phyloP scores from a whole-genome alignment of 75 land plant genomes.

The Pseudotsuga menziesii region DNA sequence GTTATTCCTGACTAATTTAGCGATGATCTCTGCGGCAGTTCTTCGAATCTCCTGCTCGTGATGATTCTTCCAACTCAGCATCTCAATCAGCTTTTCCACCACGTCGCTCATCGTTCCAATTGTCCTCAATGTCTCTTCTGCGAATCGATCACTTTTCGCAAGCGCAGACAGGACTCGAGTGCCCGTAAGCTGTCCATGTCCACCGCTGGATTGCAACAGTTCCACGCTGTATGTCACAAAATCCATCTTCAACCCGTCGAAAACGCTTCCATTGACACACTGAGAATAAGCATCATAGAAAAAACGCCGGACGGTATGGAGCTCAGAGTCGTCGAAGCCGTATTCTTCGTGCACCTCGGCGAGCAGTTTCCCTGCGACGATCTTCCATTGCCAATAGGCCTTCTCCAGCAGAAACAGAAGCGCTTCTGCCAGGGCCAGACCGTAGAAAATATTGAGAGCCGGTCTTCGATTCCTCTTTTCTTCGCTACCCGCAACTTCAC shows the following conservation, averaged over 20 bases:
- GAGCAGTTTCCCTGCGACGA: slow-evolving; percentile 37
- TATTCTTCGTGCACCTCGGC: slow-evolving; percentile 48
- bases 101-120: slow-evolving; percentile 48
- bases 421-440: slow-evolving; percentile 66
- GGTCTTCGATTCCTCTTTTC: slow-evolving; percentile 26
- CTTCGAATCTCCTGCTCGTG: slow-evolving; percentile 59
- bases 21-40: slow-evolving; percentile 53
- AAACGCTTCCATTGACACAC: slow-evolving; percentile 74
- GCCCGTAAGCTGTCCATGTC: slow-evolving; percentile 58
- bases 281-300: slow-evolving; percentile 80
- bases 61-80: slow-evolving; percentile 73
- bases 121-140: slow-evolving; percentile 58
- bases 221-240: slow-evolving; percentile 66
- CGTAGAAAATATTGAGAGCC: slow-evolving; percentile 68
- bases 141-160: slow-evolving; percentile 16
- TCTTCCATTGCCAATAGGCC: slow-evolving; percentile 75
- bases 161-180: slow-evolving; percentile 44
- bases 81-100: slow-evolving; percentile 76
- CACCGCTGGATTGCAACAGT: slow-evolving; percentile 39
- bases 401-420: slow-evolving; percentile 72
- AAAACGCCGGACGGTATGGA: slow-evolving; percentile 47
- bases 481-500: not conserved
- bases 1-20: slow-evolving; percentile 42
- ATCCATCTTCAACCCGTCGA: slow-evolving; percentile 87
- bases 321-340: slow-evolving; percentile 18